phyloP scores from a whole-genome alignment of 2,329 filamentous ascomycete species.

The Dactylellina leptospora region DNA sequence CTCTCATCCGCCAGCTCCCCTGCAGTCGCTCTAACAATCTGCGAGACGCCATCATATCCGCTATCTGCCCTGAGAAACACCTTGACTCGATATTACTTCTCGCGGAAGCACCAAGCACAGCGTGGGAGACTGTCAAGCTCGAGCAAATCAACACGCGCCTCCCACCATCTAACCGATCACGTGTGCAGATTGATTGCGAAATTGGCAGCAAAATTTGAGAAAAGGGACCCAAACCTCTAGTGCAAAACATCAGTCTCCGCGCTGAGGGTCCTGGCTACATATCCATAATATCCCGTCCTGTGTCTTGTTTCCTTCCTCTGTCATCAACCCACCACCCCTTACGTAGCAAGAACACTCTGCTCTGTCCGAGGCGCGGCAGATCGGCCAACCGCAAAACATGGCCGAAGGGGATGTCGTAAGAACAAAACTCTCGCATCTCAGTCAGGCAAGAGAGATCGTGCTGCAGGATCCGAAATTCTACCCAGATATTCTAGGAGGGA shows the following conservation, averaged over 20 bases:
- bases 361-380: slow-evolving; percentile 35
- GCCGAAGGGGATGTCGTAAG: slow-evolving; percentile 68
- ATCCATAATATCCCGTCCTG: background rate
- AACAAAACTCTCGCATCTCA: slow-evolving; percentile 85
- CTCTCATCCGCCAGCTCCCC: background rate
- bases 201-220: background rate
- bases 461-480: slow-evolving; percentile 88
- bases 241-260: background rate
- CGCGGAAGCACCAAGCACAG: background rate
- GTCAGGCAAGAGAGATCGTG: slow-evolving; percentile 88
- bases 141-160: slow-evolving; percentile 31
- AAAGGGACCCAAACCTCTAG: background rate
- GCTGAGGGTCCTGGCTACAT: slow-evolving; percentile 7
- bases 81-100: background rate
- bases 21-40: background rate
- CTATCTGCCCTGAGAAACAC: background rate
- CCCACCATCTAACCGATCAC: slow-evolving; percentile 27
- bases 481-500: slow-evolving; percentile 86
- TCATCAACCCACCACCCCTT: slow-evolving; percentile 11
- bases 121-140: background rate
- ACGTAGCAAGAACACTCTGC: slow-evolving; percentile 34
- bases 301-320: slow-evolving; percentile 24
- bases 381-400: slow-evolving; percentile 62
- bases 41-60: too few species aligned
- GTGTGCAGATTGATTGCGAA: slow-evolving; percentile 20